phyloP scores from a whole-genome alignment of 768 basidiomycete genomes.

The Boletus reticulatus region DNA sequence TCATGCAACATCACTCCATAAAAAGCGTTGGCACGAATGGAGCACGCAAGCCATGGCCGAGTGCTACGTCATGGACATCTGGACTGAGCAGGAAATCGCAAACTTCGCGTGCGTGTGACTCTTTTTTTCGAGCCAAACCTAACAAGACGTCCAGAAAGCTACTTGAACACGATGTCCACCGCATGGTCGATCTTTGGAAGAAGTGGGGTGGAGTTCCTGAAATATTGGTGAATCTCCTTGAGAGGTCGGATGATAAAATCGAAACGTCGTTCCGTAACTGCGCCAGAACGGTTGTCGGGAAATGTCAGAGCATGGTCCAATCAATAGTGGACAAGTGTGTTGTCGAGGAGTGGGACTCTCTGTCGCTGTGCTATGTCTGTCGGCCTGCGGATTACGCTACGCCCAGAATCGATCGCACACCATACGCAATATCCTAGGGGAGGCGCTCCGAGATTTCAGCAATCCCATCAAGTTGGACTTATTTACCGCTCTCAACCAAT shows the following conservation, averaged over 20 bases:
- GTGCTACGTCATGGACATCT: conserved; percentile 2
- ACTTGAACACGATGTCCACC: not conserved
- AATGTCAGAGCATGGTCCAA: not conserved
- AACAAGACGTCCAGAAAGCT: not conserved
- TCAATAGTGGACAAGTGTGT: too few species aligned
- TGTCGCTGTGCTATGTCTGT: not conserved
- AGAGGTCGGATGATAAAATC: not conserved
- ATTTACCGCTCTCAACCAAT: not conserved
- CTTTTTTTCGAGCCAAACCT: not conserved
- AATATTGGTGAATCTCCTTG: not conserved
- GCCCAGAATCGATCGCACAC: too few species aligned
- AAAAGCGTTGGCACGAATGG: not conserved
- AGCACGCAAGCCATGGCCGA: not conserved
- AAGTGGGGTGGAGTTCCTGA: not conserved
- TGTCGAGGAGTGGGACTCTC: not conserved
- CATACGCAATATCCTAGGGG: not conserved
- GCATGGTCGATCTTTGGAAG: not conserved
- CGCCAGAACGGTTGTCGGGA: not conserved
- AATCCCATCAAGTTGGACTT: not conserved
- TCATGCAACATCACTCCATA: not conserved
- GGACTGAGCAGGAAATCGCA: not conserved
- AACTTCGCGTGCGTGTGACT: not conserved
- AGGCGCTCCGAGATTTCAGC: not conserved
- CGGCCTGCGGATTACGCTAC: not conserved
- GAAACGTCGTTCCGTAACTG: not conserved